Conservation (phyloP, 176 grass and related monocot species). For the Guadua angustifolia region DNA sequence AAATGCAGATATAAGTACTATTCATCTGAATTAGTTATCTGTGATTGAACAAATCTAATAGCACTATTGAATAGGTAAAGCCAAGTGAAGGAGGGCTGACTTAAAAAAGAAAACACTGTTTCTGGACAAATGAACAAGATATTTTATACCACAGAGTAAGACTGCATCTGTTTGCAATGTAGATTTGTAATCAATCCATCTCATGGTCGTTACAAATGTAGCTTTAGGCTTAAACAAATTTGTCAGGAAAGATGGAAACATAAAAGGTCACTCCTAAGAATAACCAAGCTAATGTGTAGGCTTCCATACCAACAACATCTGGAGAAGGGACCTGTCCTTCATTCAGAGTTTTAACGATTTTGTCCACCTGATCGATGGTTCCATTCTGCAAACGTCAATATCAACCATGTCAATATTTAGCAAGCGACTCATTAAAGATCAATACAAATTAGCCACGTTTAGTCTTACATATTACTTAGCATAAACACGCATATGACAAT, state of each 20-base stretch:
- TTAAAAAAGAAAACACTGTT: neutral
- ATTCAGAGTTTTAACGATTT: too few relatives aligned
- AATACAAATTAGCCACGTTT: too few relatives aligned
- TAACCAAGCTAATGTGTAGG: too few relatives aligned
- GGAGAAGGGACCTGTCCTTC: too few relatives aligned
- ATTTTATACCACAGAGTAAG: neutral
- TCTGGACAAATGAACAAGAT: neutral
- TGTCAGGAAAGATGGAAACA: too few relatives aligned
- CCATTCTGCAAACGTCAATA: constrained; percentile 71
- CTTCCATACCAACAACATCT: too few relatives aligned
- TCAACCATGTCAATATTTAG: neutral
- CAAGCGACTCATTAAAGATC: neutral
- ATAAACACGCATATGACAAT: too few relatives aligned
- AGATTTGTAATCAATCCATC: constrained; percentile 14
- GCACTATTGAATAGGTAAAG: neutral
- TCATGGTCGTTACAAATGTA: neutral
- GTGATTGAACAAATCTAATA: neutral
- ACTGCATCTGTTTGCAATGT: neutral
- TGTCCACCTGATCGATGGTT: constrained; percentile 78
- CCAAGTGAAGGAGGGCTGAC: neutral
- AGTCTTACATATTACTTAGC: too few relatives aligned
- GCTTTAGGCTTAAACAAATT: too few relatives aligned
- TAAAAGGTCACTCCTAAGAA: too few relatives aligned
- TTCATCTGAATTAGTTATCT: neutral
- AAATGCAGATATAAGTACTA: neutral